These are phyloP conservation scores for Magnaporthiopsis rhizophila DNA, from an alignment of 2,329 filamentous ascomycete genomes.

Conservation along the genomic window DNA sequence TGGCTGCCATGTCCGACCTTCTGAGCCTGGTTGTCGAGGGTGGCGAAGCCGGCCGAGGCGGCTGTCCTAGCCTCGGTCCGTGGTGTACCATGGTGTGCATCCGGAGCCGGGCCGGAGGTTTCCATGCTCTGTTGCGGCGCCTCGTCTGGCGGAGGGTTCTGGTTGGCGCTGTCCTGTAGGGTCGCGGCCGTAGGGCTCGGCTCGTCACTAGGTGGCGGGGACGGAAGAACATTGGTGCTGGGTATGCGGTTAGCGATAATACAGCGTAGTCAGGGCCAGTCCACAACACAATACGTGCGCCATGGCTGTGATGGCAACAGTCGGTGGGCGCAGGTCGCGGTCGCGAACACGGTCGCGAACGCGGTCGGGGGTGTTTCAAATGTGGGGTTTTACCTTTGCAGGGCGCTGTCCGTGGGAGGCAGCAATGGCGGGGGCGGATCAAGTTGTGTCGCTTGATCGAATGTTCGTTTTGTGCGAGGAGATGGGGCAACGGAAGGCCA, in stretches of 20 bases:
- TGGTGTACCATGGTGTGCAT: background rate
- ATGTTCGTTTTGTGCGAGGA: background rate
- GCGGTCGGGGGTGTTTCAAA: too few relatives aligned
- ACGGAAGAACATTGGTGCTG: slow-evolving; percentile 39
- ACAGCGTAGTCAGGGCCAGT: too few relatives aligned
- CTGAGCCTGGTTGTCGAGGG: background rate
- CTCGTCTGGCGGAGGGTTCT: slow-evolving; percentile 8
- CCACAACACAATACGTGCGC: background rate
- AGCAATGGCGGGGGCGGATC: background rate
- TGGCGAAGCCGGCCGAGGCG: background rate
- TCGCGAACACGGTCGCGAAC: too few relatives aligned
- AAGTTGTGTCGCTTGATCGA: background rate
- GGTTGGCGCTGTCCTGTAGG: slow-evolving; percentile 26
- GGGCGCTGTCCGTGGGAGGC: background rate
- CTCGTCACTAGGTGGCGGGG: slow-evolving; percentile 56
- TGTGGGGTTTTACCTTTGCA: background rate
- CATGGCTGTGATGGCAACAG: background rate
- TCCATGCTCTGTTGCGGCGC: slow-evolving; percentile 5
- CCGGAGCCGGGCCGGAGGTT: background rate
- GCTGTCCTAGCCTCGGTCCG: background rate
- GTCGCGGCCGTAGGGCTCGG: slow-evolving; percentile 36
- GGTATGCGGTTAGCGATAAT: slow-evolving; percentile 1
- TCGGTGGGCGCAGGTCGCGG: background rate
- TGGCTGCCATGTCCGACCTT: background rate
- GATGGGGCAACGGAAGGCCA: background rate